Base-by-base conservation (phyloP, 768 basidiomycete species). In the Russula abietina region DNA sequence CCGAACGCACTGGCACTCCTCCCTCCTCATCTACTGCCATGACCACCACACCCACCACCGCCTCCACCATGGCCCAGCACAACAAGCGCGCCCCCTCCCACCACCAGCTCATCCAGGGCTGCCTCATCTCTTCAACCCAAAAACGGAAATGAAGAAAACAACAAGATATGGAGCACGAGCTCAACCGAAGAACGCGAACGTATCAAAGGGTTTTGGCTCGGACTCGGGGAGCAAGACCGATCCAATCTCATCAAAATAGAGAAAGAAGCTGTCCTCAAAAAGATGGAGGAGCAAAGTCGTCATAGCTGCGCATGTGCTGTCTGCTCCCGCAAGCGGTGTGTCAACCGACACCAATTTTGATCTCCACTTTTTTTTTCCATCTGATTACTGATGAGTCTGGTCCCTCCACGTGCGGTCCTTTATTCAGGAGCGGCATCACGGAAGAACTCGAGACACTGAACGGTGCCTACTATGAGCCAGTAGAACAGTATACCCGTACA, bases 381-480 rank as follows among this genome's bases (percentile, higher is more conserved):
- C 69, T 66, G 68, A 68, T 73, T 55, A 66, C 59, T 53, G 68
- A 52, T 33, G 43, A n/a, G n/a, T 48, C 43, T 58, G 32, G 19
- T 16, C 45, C 51, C 39, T 46, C 24, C 51, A 28, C 59, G 33
- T 19, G 48, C 49, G 45, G 22, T 59, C 41, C 11, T 10, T 16
- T 49, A 49, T 48, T n/a, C 71, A 95, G 92, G 70, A 88, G 89
- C 80, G 95, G 95, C 67, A 98, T 99, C 80, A 97, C 98, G 81
- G 92, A 95, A 80, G 97, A 99, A 82, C 89, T 99, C 76, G 93
- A 98, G 82, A 92, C 94, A 80, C 88, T 98, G 79, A 98, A 99
- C 85, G 96, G 97, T 84, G 94, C 95, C 81, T 99, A 98, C 84
- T 98, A 98, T 76, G 96, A 98, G 83, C 88, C 98, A 81, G 93